phyloP scores from a whole-genome alignment of 805 yeast species.

The Kodamaea kaohsiungensis region DNA sequence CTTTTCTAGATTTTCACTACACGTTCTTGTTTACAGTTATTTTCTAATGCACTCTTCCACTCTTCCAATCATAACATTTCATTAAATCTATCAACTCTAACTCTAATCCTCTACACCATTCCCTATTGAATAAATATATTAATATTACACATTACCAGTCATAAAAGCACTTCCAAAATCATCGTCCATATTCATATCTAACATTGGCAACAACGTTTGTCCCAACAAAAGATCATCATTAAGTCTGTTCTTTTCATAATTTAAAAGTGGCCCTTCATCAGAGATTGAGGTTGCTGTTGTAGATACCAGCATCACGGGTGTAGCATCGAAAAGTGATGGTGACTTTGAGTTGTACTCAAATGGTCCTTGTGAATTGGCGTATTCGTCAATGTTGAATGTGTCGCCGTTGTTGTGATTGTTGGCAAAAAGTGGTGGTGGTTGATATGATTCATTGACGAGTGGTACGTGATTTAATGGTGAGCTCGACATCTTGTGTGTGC shows the following conservation, averaged over 20 bases:
- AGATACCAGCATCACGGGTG: slow-evolving; percentile 2
- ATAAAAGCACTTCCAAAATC: background rate
- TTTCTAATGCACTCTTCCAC: too few species aligned
- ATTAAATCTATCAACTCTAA: too few species aligned
- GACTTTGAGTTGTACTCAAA: slow-evolving; percentile 2
- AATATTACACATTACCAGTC: background rate
- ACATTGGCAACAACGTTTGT: slow-evolving; percentile 1
- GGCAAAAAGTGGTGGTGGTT: background rate
- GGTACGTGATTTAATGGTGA: background rate
- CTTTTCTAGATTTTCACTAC: too few species aligned
- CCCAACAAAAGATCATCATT: slow-evolving; percentile 2
- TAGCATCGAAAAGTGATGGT: background rate
- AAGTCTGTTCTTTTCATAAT: background rate
- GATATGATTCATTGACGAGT: background rate
- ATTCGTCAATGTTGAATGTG: background rate
- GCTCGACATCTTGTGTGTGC: background rate
- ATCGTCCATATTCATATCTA: slow-evolving; percentile 3
- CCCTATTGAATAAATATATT: background rate
- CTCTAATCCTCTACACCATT: background rate
- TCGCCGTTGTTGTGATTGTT: background rate
- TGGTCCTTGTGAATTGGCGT: background rate
- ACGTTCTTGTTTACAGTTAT: too few species aligned
- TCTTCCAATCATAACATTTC: too few species aligned
- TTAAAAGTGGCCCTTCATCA: background rate
- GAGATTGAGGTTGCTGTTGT: background rate